These are phyloP conservation scores for Protomyces lactucae-debilis DNA, from an alignment of 1,139 yeast species.

Conservation along the genomic window DNA sequence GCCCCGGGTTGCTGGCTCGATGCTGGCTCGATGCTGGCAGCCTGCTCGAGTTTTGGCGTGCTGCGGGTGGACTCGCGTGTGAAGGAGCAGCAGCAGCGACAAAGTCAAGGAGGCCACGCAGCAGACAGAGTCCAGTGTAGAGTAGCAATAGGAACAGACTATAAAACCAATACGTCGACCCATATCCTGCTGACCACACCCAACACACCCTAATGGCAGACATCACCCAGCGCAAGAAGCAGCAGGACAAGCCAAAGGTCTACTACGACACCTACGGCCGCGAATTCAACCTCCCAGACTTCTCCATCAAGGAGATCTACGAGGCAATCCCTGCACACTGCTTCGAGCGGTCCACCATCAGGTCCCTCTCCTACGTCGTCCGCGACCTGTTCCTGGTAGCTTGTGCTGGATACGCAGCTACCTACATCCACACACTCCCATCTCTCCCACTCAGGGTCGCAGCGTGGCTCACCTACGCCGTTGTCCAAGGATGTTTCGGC, in stretches of 20 bases:
- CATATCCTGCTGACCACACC: too few species aligned
- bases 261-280: conserved; percentile 46
- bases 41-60: too few species aligned
- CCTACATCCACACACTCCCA: conserved; percentile 51
- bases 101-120: too few species aligned
- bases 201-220: conserved; percentile 2
- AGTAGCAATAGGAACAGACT: too few species aligned
- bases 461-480: conserved; percentile 57
- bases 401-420: conserved; percentile 53
- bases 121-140: too few species aligned
- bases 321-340: conserved; percentile 71
- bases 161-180: too few species aligned
- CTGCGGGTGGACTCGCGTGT: too few species aligned
- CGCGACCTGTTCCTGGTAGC: conserved; percentile 58
- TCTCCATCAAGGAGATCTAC: conserved; percentile 65
- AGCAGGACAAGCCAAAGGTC: conserved; percentile 12
- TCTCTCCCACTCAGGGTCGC: conserved; percentile 46
- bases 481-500: conserved; percentile 60
- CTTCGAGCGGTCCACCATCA: conserved; percentile 57
- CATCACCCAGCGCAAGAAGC: conserved; percentile 1
- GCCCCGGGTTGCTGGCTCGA: too few species aligned
- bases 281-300: conserved; percentile 66
- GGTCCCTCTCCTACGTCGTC: conserved; percentile 58
- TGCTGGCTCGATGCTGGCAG: too few species aligned
- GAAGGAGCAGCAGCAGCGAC: too few species aligned